A percentile compares a stretch with the other conserved stretches of the same genome.
phyloP scores from a whole-genome alignment of 345 rosid genomes.

The Hibiscus trionum region DNA sequence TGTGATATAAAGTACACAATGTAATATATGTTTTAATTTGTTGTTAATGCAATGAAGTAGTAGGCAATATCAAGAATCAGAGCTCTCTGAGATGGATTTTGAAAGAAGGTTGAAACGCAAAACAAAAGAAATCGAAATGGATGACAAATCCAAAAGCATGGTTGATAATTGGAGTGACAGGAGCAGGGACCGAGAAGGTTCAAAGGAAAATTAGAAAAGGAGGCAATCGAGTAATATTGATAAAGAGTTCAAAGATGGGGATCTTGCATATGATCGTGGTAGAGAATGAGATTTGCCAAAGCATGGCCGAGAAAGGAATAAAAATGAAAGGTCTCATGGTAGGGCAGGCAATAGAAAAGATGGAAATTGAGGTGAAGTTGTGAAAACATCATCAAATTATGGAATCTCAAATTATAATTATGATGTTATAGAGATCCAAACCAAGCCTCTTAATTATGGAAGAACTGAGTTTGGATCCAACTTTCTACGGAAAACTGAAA shows the following conservation, averaged over 20 bases:
- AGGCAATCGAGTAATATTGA: constrained; percentile 42
- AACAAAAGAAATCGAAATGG: constrained; percentile 44
- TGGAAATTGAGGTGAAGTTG: constrained; percentile 85
- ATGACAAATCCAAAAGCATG: constrained; percentile 60
- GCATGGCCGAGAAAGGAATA: constrained; percentile 87
- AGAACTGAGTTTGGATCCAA: constrained; percentile 53
- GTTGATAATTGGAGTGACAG: constrained; percentile 65
- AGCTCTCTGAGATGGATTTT: constrained; percentile 44
- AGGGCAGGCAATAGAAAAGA: constrained; percentile 63
- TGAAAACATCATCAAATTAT: constrained; percentile 79
- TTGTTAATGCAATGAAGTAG: too few relatives aligned
- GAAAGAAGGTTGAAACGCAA: constrained; percentile 38
- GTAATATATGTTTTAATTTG: too few relatives aligned
- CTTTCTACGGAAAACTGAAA: constrained; percentile 50
- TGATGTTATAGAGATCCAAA: constrained; percentile 98
- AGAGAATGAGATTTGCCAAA: constrained; percentile 74
- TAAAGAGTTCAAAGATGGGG: constrained; percentile 70
- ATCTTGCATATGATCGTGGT: constrained; percentile 48
- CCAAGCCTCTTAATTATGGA: constrained; percentile 76
- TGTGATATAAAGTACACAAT: too few relatives aligned
- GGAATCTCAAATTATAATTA: constrained; percentile 88
- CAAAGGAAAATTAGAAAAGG: constrained; percentile 71
- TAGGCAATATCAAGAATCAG: constrained; percentile 55
- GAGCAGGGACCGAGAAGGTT: constrained; percentile 59
- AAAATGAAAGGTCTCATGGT: constrained; percentile 83